Percentiles rank a stretch among this genome's conserved stretches.
Evolutionary conservation across 192 early-diverging fungal genomes (phyloP).

Genomic region (Gryganskiella cystojenkinii): DNA sequence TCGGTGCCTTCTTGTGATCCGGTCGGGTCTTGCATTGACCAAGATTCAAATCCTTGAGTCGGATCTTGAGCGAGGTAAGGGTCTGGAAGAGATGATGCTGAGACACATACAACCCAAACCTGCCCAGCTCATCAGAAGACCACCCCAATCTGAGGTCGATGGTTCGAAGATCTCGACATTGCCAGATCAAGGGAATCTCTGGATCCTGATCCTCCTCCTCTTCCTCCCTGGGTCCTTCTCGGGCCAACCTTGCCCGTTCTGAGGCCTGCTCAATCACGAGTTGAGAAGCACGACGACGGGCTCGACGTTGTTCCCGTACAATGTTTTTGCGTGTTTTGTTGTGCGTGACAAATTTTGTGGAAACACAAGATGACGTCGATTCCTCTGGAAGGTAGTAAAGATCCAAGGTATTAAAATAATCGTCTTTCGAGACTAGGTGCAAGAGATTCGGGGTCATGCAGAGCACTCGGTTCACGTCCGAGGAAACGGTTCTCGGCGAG

Average conservation of each 20-base stretch:
- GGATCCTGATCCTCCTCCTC: too few relatives aligned
- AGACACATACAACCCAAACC: not conserved
- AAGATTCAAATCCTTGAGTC: not conserved
- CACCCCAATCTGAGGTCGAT: not conserved
- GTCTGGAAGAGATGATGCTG: slow-evolving; percentile 5
- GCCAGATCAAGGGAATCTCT: not conserved
- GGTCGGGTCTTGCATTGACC: not conserved
- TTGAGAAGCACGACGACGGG: too few relatives aligned
- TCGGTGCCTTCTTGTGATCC: not conserved
- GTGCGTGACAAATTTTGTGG: too few relatives aligned
- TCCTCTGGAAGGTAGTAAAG: not conserved
- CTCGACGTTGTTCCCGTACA: too few relatives aligned
- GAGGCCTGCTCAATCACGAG: too few relatives aligned
- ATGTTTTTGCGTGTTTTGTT: too few relatives aligned
- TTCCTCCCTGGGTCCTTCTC: too few relatives aligned
- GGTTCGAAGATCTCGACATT: not conserved
- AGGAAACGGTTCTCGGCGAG: too few relatives aligned
- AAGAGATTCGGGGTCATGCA: slow-evolving; percentile 5
- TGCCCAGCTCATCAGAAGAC: not conserved
- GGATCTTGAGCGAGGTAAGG: not conserved
- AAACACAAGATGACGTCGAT: not conserved
- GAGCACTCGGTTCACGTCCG: not conserved
- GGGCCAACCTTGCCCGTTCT: too few relatives aligned
- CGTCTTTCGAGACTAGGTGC: not conserved
- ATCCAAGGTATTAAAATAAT: too few relatives aligned